Percentiles rank a stretch among this genome's conserved stretches.
phyloP scores from a whole-genome alignment of 768 basidiomycete species.

The Saitozyma sp. region DNA sequence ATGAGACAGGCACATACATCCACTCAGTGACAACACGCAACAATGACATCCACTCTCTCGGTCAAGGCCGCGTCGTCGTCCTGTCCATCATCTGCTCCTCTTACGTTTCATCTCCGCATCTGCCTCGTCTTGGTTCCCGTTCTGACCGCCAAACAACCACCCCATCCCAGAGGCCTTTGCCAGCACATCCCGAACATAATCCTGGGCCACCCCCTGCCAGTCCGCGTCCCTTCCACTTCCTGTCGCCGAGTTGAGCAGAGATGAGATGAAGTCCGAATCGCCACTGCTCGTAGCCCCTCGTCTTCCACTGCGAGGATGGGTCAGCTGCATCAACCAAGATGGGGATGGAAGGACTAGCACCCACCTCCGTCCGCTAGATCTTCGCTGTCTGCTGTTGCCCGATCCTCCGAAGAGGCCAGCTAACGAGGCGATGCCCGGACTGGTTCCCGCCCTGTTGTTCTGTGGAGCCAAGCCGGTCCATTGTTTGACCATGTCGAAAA shows the following conservation, averaged over 20 bases:
- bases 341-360: not conserved
- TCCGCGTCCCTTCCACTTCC: not conserved
- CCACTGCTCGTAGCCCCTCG: not conserved
- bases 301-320: not conserved
- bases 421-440: constrained; percentile 28
- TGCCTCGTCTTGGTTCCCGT: not conserved
- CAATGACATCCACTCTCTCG: not conserved
- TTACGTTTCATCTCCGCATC: too few relatives aligned
- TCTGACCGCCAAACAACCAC: constrained; percentile 8
- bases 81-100: not conserved
- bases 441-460: constrained; percentile 1
- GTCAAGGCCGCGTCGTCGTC: not conserved
- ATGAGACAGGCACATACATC: not conserved
- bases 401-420: constrained; percentile 22
- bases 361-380: not conserved
- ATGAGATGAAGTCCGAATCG: too few relatives aligned
- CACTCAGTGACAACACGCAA: not conserved
- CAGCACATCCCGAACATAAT: constrained; percentile 12
- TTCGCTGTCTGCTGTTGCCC: not conserved
- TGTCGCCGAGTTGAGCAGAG: too few relatives aligned
- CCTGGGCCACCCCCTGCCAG: constrained; percentile 7
- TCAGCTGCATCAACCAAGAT: not conserved
- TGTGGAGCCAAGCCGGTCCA: constrained; percentile 17
- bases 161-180: constrained; percentile 16
- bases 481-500: constrained; percentile 31